phyloP scores from a whole-genome alignment of 192 early-diverging fungal genomes.

The Allomyces arbusculus region DNA sequence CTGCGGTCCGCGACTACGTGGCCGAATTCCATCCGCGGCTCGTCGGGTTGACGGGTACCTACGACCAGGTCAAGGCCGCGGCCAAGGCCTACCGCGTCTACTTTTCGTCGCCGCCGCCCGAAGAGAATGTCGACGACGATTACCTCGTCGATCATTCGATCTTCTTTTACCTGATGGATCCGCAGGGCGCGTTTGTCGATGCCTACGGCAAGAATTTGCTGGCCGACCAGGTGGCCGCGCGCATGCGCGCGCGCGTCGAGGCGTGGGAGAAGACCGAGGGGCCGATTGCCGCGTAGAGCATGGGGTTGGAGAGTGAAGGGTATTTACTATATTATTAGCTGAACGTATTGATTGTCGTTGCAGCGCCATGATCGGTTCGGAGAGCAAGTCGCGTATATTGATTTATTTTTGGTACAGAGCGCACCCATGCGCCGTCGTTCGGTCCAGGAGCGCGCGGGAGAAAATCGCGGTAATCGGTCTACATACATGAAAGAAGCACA shows the following conservation, averaged over 20 bases:
- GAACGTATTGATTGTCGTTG: no score
- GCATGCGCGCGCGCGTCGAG: constrained; percentile 25
- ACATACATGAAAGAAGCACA: no score
- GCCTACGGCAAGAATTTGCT: constrained; percentile 71
- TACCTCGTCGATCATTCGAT: constrained; percentile 98
- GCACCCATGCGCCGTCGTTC: no score
- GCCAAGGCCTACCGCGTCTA: constrained; percentile 92
- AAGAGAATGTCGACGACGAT: constrained; percentile 57
- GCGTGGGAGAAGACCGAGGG: constrained; percentile 2
- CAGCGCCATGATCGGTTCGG: no score
- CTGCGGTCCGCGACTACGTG: constrained; percentile 53
- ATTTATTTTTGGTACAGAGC: no score
- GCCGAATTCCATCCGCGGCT: constrained; percentile 85
- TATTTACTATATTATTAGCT: no score
- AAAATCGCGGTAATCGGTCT: no score
- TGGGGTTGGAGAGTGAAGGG: no score
- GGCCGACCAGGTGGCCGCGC: constrained; percentile 33
- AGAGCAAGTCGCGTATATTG: no score
- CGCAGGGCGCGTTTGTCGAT: constrained; percentile 71
- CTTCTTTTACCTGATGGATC: constrained; percentile 92
- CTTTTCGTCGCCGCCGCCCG: constrained; percentile 66
- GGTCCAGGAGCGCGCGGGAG: no score
- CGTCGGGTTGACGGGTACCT: constrained; percentile 74
- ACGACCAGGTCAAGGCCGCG: constrained; percentile 56
- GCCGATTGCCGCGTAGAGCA: not conserved